These are phyloP conservation scores for Capsicum rhomboideum DNA, from an alignment of 257 asterid species.

Conservation along the genomic window DNA sequence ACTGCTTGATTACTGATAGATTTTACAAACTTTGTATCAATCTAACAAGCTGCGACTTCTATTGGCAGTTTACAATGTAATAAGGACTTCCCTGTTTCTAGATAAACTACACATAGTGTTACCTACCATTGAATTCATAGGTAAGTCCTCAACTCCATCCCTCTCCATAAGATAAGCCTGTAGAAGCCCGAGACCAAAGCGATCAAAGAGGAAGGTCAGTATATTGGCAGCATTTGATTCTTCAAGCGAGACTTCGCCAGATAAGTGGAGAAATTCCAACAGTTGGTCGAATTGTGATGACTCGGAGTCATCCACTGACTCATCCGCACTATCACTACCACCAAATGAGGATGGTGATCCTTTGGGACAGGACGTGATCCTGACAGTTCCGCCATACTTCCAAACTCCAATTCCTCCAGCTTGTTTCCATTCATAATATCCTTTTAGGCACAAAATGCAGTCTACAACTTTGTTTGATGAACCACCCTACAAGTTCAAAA, in stretches of 20 bases:
- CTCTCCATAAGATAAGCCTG: conserved; percentile 53
- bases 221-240: conserved; percentile 62
- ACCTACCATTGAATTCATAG: conserved; percentile 92
- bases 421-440: conserved; percentile 79
- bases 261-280: conserved; percentile 58
- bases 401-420: conserved; percentile 89
- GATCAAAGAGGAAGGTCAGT: conserved; percentile 62
- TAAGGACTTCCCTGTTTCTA: background rate
- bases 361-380: conserved; percentile 57
- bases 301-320: conserved; percentile 68
- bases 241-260: conserved; percentile 39
- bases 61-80: background rate
- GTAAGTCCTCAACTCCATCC: conserved; percentile 45
- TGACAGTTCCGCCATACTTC: conserved; percentile 86
- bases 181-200: conserved; percentile 54
- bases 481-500: conserved; percentile 54
- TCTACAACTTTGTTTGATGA: conserved; percentile 91
- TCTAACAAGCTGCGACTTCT: background rate
- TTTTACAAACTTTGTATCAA: background rate
- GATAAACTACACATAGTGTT: conserved; percentile 33
- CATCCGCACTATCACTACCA: conserved; percentile 69
- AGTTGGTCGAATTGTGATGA: conserved; percentile 69
- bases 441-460: conserved; percentile 85
- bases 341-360: conserved; percentile 57
- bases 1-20: background rate